phyloP scores from a whole-genome alignment of 768 basidiomycete genomes.

The Gautieria morchelliformis region DNA sequence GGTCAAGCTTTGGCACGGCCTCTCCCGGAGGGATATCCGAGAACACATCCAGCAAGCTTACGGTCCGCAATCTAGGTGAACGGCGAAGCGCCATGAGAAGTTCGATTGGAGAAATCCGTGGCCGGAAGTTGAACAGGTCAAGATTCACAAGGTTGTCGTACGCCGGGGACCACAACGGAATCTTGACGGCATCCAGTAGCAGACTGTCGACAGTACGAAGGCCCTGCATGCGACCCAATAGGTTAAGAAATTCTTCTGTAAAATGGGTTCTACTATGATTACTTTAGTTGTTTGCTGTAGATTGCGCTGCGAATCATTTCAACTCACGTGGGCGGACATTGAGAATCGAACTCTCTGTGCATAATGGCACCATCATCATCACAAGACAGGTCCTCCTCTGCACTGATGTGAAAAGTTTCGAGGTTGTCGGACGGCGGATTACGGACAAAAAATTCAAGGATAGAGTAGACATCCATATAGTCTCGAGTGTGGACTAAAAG shows the following conservation, averaged over 20 bases:
- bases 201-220: background rate
- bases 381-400: background rate
- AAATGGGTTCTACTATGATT: background rate
- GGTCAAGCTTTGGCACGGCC: background rate
- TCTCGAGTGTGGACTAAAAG: background rate
- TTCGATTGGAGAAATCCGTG: background rate
- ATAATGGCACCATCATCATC: background rate
- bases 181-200: background rate
- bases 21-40: background rate
- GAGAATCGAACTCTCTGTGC: background rate
- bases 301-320: background rate
- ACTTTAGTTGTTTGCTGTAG: background rate
- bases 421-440: background rate
- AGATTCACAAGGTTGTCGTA: constrained; percentile 2
- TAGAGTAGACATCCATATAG: background rate
- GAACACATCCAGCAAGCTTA: background rate
- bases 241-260: background rate
- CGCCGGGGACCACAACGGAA: background rate
- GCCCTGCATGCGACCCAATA: background rate
- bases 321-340: background rate
- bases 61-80: background rate
- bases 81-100: background rate
- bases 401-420: background rate
- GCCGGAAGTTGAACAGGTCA: background rate
- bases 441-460: background rate